phyloP scores from a whole-genome alignment of 2,329 filamentous ascomycete species.

The Furcasterigmium sp. region DNA sequence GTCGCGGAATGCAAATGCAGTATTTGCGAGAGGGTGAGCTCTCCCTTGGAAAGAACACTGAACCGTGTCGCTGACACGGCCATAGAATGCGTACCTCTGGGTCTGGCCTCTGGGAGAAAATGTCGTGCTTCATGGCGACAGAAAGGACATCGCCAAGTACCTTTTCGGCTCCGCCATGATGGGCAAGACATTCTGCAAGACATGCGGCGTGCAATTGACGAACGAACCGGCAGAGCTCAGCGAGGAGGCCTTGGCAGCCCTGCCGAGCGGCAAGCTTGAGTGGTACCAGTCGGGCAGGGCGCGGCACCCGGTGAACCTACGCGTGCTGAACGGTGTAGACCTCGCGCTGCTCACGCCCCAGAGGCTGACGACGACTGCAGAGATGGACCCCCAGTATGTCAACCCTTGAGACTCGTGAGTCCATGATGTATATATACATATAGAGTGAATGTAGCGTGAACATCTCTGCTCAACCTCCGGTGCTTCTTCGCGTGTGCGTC shows the following conservation, averaged over 20 bases:
- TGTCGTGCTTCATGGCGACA: slow-evolving; percentile 31
- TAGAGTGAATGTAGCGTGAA: neutral
- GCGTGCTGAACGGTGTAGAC: slow-evolving; percentile 32
- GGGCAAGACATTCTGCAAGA: slow-evolving; percentile 42
- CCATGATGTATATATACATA: neutral
- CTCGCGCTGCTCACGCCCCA: slow-evolving; percentile 18
- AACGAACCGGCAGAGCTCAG: slow-evolving; percentile 22
- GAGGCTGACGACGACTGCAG: slow-evolving; percentile 20
- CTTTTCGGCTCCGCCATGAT: slow-evolving; percentile 22
- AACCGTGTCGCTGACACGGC: neutral
- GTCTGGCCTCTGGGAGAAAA: slow-evolving; percentile 33
- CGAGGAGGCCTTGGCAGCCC: slow-evolving; percentile 27
- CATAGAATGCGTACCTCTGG: slow-evolving; percentile 39
- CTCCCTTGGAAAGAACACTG: neutral
- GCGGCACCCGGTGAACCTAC: slow-evolving; percentile 29
- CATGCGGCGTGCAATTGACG: slow-evolving; percentile 38
- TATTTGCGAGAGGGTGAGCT: slow-evolving; percentile 35
- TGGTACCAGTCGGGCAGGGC: slow-evolving; percentile 11
- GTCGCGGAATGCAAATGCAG: slow-evolving; percentile 46
- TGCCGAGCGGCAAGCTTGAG: slow-evolving; percentile 19
- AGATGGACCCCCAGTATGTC: slow-evolving; percentile 27
- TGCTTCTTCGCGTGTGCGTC: slow-evolving; percentile 18
- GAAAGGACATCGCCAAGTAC: slow-evolving; percentile 33
- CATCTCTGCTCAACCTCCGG: neutral
- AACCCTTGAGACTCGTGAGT: slow-evolving; percentile 25